Conservation (phyloP, 2,329 filamentous ascomycete genomes). For the Parastagonospora avenae region DNA sequence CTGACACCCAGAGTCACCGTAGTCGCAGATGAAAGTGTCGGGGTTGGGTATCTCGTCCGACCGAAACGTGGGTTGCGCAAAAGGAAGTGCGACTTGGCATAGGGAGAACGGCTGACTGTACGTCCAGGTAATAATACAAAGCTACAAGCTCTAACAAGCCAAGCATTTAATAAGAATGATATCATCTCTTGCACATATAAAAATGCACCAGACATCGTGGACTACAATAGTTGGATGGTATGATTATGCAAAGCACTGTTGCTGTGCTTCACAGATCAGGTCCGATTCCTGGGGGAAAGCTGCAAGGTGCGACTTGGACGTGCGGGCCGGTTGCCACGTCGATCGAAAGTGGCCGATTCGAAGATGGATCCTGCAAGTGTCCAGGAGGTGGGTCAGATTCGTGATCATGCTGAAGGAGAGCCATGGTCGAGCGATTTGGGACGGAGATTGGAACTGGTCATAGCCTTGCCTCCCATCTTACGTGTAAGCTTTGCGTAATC, state of each 20-base stretch:
- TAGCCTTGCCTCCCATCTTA: slow-evolving; percentile 55
- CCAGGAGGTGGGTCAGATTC: background rate
- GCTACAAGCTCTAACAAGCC: background rate
- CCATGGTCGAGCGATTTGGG: slow-evolving; percentile 52
- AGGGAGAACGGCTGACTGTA: background rate
- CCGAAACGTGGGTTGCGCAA: background rate
- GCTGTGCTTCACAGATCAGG: too few relatives aligned
- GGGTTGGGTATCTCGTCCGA: background rate
- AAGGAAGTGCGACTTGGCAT: background rate
- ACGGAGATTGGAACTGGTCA: slow-evolving; percentile 54
- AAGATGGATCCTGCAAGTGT: background rate
- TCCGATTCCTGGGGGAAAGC: too few relatives aligned
- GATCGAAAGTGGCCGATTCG: background rate
- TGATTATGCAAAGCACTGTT: too few relatives aligned
- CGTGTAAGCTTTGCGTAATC: slow-evolving; percentile 59
- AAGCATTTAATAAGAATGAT: background rate
- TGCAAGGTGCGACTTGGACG: too few relatives aligned
- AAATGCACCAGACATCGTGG: too few relatives aligned
- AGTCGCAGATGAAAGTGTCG: too few relatives aligned
- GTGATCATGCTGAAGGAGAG: slow-evolving; percentile 35
- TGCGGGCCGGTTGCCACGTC: too few relatives aligned
- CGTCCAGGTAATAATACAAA: background rate
- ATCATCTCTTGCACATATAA: too few relatives aligned
- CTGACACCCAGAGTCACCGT: background rate
- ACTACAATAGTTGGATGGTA: too few relatives aligned